Conservation (phyloP, 2,329 filamentous ascomycete genomes). For the Trichophyton simii region DNA sequence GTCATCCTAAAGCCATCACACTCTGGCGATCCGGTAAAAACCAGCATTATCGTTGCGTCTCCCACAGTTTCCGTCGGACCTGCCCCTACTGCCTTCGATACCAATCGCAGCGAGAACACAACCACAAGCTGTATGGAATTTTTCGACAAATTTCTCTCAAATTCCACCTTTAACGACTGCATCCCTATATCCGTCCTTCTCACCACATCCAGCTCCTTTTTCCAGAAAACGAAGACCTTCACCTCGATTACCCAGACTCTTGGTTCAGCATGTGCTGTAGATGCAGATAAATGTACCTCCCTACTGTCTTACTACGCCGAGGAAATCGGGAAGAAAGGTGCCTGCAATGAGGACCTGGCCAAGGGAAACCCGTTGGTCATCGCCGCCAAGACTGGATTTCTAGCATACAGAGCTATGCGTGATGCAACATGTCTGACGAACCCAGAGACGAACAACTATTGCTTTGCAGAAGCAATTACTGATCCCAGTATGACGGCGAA, state of each 20-base stretch:
- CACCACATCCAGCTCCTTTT: slow-evolving; percentile 73
- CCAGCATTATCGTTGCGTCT: slow-evolving; percentile 10
- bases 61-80: slow-evolving; percentile 17
- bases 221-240: slow-evolving; percentile 60
- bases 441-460: slow-evolving; percentile 52
- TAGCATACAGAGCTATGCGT: slow-evolving; percentile 67
- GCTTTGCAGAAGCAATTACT: slow-evolving; percentile 63
- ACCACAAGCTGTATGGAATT: slow-evolving; percentile 41
- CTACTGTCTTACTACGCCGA: slow-evolving; percentile 54
- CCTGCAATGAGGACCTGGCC: slow-evolving; percentile 61
- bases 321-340: slow-evolving; percentile 48
- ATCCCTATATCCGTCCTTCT: slow-evolving; percentile 76
- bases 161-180: slow-evolving; percentile 58
- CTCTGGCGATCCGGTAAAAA: not conserved
- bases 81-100: slow-evolving; percentile 56
- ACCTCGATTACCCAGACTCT: slow-evolving; percentile 63
- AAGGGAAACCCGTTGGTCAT: slow-evolving; percentile 56
- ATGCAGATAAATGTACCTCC: slow-evolving; percentile 51
- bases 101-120: slow-evolving; percentile 51
- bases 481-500: slow-evolving; percentile 59
- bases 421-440: slow-evolving; percentile 67
- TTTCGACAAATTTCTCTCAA: slow-evolving; percentile 53
- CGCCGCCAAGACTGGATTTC: slow-evolving; percentile 62
- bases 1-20: not conserved
- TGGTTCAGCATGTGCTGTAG: slow-evolving; percentile 61